Base-by-base conservation (phyloP, 148 eudicot species). In the Camellia sinensis region DNA sequence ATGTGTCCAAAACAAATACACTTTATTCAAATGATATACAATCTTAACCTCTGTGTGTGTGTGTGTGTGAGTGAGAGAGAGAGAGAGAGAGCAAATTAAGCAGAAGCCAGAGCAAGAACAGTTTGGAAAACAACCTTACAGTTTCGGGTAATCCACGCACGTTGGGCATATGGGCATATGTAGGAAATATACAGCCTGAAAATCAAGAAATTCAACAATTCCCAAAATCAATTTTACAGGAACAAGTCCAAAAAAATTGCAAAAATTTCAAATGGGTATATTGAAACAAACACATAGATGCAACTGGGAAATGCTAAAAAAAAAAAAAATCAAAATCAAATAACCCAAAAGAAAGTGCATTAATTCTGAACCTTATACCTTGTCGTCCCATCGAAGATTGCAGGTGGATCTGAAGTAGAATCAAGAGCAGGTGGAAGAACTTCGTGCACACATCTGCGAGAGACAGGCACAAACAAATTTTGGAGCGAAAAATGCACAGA, bases 101-200 rank as follows among this genome's bases (percentile, higher is more conserved):
- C 11, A 44, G 14, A 43, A 10, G 61, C 13, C 13, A 40, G 53
- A 63, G 15, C 18, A 41, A 4, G 62, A 29, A 44, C 53, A 41
- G 66, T 21, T 52, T 41, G 21, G 6, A 12, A 68, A 54, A 66
- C 13, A 75, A 89, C 93, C 94, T 91, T 90, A 76, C 90, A 91
- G 68, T 91, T 91, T 64, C 93, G 89, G n/a, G 91, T 77, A 64
- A 93, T 93, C 92, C 92, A 93, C 53, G 60, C 86, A 10, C 94
- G 90, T 76, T 93, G 94, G n/a, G 93, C 97, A 89, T 85, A 93
- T 4, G 97, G 94, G 85, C 97, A 93, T 43, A 87, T 76, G 80
- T 91, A 91, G 60, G 91, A 86, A 74, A 89, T 89, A 65, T 92
- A 92, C 77, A 93, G 79, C 93, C 94, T 91, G 84, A 66, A 87